These are phyloP conservation scores for Lecanoromycetidae sp. DNA, from an alignment of 2,329 filamentous ascomycete species.

Conservation along the genomic window DNA sequence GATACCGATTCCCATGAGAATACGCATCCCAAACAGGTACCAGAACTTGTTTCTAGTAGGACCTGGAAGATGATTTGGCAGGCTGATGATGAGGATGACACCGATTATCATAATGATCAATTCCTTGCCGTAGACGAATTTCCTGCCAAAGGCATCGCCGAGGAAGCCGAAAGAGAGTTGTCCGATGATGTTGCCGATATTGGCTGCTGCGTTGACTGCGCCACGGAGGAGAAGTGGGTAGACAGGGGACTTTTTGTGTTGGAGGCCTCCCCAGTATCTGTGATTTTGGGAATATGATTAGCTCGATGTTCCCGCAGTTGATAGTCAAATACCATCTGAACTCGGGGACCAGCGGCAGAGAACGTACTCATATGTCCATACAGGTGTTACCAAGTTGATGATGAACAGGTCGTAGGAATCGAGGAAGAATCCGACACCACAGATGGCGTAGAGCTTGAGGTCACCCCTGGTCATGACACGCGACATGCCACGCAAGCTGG, in stretches of 20 bases:
- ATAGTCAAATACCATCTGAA: neutral
- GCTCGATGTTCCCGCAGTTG: neutral
- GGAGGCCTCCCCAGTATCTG: constrained; percentile 11
- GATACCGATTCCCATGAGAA: constrained; percentile 67
- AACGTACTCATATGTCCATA: constrained; percentile 12
- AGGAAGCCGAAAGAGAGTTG: constrained; percentile 13
- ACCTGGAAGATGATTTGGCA: constrained; percentile 4
- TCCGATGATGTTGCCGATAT: constrained; percentile 11
- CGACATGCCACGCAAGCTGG: neutral
- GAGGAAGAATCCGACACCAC: constrained; percentile 12
- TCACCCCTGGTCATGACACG: constrained; percentile 9
- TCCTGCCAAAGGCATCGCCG: constrained; percentile 11
- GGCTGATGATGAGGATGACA: constrained; percentile 10
- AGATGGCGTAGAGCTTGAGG: constrained; percentile 9
- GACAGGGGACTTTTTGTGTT: neutral
- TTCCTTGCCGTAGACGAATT: constrained; percentile 12
- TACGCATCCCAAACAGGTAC: constrained; percentile 45
- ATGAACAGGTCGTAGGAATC: constrained; percentile 13
- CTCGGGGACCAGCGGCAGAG: neutral
- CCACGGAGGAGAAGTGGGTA: constrained; percentile 13
- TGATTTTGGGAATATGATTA: neutral
- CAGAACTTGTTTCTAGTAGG: constrained; percentile 6
- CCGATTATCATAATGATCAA: constrained; percentile 11
- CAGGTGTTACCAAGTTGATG: constrained; percentile 11
- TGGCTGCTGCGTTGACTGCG: constrained; percentile 10